Evolutionary conservation across 2,329 filamentous ascomycete genomes (phyloP).

Genomic region (Colletotrichum caudatum): DNA sequence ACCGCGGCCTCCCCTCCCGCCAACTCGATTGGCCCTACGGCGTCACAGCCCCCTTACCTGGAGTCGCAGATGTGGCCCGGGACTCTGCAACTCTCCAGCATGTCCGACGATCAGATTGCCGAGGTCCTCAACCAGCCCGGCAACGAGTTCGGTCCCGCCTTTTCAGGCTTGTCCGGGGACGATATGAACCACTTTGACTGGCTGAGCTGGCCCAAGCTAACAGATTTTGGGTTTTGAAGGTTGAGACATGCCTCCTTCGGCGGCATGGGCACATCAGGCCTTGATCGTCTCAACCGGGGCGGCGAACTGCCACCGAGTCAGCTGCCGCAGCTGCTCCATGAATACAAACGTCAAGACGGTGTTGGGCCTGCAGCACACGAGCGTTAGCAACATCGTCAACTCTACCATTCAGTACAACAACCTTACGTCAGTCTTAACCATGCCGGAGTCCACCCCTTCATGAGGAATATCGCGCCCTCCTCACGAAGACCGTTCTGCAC

Average conservation of each 20-base stretch:
- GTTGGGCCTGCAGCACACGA: slow-evolving; percentile 51
- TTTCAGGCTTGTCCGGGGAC: slow-evolving; percentile 69
- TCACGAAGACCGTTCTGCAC: slow-evolving; percentile 51
- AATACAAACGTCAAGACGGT: slow-evolving; percentile 61
- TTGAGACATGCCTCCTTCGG: slow-evolving; percentile 9
- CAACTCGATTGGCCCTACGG: slow-evolving; percentile 42
- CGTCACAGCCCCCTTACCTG: slow-evolving; percentile 46
- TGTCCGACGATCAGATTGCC: slow-evolving; percentile 77
- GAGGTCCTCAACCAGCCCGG: slow-evolving; percentile 74
- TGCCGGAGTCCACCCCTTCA: slow-evolving; percentile 61
- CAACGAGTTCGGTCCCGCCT: slow-evolving; percentile 67
- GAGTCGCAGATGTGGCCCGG: slow-evolving; percentile 58
- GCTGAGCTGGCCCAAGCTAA: slow-evolving; percentile 61
- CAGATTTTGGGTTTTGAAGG: slow-evolving; percentile 54
- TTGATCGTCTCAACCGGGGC: slow-evolving; percentile 36
- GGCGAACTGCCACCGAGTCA: slow-evolving; percentile 44
- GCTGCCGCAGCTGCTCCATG: slow-evolving; percentile 57
- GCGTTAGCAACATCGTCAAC: slow-evolving; percentile 10
- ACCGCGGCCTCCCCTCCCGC: slow-evolving; percentile 28
- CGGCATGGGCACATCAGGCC: slow-evolving; percentile 10
- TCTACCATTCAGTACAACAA: slow-evolving; percentile 41
- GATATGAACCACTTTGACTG: slow-evolving; percentile 70
- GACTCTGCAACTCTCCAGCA: slow-evolving; percentile 72
- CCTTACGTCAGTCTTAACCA: slow-evolving; percentile 59
- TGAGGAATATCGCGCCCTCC: slow-evolving; percentile 57